phyloP scores from a whole-genome alignment of 768 basidiomycete genomes.

The Lactarius sanguifluus region DNA sequence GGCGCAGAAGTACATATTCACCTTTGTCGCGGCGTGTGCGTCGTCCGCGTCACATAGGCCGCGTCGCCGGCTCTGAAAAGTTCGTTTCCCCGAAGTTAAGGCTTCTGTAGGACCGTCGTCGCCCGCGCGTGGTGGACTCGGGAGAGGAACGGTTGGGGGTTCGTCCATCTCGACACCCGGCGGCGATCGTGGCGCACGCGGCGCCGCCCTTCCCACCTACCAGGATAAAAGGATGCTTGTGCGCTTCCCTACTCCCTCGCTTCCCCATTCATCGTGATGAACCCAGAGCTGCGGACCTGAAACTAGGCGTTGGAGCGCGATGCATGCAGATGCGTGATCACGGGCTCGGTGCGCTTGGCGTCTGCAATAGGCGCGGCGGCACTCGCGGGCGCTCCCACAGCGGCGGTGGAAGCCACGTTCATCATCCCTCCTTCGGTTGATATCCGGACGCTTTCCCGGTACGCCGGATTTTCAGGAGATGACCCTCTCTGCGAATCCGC shows the following conservation, averaged over 20 bases:
- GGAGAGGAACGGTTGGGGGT: not conserved
- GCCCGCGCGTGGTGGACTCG: constrained; percentile 1
- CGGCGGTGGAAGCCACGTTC: constrained; percentile 5
- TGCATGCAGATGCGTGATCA: constrained; percentile 18
- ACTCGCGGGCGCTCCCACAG: too few relatives aligned
- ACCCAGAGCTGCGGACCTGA: not conserved
- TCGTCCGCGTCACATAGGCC: constrained; percentile 6
- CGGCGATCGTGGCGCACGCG: not conserved
- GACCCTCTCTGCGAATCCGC: constrained; percentile 19
- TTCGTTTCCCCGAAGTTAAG: constrained; percentile 19
- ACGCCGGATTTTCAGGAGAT: constrained; percentile 16
- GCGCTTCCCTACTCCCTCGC: not conserved
- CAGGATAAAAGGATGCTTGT: constrained; percentile 16
- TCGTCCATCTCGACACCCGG: constrained; percentile 15
- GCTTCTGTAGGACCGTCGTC: constrained; percentile 19
- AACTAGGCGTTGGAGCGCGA: constrained; percentile 22
- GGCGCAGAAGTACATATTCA: constrained; percentile 27
- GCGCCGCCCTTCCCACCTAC: not conserved
- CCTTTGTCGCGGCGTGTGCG: constrained; percentile 25
- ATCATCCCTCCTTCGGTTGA: constrained; percentile 23
- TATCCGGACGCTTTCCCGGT: constrained; percentile 16
- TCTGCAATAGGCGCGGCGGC: not conserved
- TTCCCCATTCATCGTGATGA: not conserved
- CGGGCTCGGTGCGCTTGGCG: constrained; percentile 4
- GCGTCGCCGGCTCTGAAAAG: constrained; percentile 7